Evolutionary conservation across 1,284 basidiomycete species (phyloP), one percentile per base, ranked within the genome.

Genomic region (Ustilago bromivora): DNA sequence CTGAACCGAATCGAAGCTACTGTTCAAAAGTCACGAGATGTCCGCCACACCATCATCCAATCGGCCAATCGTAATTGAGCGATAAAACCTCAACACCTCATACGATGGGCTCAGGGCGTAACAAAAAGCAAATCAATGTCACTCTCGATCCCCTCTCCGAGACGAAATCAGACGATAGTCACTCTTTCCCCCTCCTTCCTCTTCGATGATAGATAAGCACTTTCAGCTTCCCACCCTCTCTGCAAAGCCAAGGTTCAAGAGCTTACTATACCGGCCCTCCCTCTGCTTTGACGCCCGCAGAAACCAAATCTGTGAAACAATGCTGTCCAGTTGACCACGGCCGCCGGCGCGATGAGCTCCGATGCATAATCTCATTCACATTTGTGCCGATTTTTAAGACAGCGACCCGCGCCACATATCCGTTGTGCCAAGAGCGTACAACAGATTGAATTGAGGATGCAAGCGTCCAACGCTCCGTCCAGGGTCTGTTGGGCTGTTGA

Each of bases 271-370:
- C 23, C 23, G 23, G 23, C 23, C 23, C 23, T 23, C 23, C 23
- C 23, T 23, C 23, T 23, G 23, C 23, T 23, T 23, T 23, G 23
- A 2, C 23, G 2, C 23, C 23, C 23, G 23, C 23, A 23, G 23
- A 23, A 23, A 23, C 2, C 23, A 23, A 23, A 23, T 23, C 23
- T 23, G 23, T 23, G 23, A 23, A 28, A 28, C 23, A 28, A 28
- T 28, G 23, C 23, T 28, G 23, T 28, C 23, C 23, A 28, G 23
- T 28, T 28, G 23, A 28, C 23, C 23, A 1, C 49, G 1, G 31
- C 49, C 49, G 49, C 49, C 49, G 49, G 49, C 49, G 13, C 28
- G 28, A 15, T 31, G 28, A 51, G 49, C 49, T 32, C 49, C 49
- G 49, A 31, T 51, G 49, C 23, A 49, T 49, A 49, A 49, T 51